Percentiles rank a stretch among this genome's conserved stretches.
Evolutionary conservation across 2,329 filamentous ascomycete species (phyloP).

Genomic region (Colletotrichum tamarilloi): DNA sequence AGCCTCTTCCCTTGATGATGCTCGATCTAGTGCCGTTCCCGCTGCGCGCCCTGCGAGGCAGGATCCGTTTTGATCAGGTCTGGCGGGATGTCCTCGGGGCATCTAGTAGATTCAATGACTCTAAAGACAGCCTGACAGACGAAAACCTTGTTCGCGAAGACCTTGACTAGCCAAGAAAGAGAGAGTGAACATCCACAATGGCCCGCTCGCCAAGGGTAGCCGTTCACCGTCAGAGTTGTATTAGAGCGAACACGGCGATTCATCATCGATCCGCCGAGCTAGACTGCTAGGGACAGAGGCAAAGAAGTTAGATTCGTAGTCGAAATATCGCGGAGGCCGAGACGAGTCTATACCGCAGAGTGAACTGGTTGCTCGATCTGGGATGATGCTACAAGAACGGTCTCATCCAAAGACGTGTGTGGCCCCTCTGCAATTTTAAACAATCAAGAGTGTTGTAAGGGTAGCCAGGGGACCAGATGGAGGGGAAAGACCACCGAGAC

Average conservation of each 20-base stretch:
- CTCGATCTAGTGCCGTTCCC: background rate
- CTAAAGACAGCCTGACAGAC: background rate
- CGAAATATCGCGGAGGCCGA: conserved; percentile 15
- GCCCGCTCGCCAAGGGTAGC: conserved; percentile 1
- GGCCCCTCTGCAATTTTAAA: conserved; percentile 28
- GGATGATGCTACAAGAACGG: conserved; percentile 33
- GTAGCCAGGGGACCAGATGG: background rate
- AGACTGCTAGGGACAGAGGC: background rate
- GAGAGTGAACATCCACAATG: background rate
- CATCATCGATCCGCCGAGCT: background rate
- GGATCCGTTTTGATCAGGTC: background rate
- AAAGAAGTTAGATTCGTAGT: background rate
- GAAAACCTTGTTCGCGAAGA: background rate
- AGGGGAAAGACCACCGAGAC: conserved; percentile 18
- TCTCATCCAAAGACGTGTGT: conserved; percentile 22
- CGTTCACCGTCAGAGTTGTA: background rate
- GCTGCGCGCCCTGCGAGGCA: background rate
- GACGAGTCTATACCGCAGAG: conserved; percentile 2
- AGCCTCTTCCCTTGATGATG: background rate
- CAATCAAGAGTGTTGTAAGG: conserved; percentile 17
- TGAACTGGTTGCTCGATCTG: conserved; percentile 13
- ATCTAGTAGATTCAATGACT: background rate
- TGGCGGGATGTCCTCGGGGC: background rate
- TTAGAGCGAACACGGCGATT: background rate
- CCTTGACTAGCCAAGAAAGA: background rate